phyloP scores from a whole-genome alignment of 495 filamentous ascomycete species.

The Symbiotaphrina buchneri region DNA sequence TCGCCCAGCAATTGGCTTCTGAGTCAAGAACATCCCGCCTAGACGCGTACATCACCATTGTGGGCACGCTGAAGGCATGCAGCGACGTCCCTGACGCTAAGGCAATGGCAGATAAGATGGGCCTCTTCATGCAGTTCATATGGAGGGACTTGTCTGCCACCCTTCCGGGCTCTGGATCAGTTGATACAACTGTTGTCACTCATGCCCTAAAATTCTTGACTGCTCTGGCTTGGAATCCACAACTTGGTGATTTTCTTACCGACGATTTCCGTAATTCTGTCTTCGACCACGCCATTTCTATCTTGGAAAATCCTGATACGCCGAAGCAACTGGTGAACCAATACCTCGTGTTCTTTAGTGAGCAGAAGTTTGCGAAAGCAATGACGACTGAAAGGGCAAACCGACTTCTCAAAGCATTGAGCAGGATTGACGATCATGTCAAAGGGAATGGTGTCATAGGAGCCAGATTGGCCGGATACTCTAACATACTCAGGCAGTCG shows the following conservation, averaged over 20 bases:
- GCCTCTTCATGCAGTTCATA: constrained; percentile 51
- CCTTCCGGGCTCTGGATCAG: constrained; percentile 18
- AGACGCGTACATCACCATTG: constrained; percentile 72
- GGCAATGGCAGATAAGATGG: constrained; percentile 52
- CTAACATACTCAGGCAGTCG: constrained; percentile 44
- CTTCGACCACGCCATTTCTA: constrained; percentile 51
- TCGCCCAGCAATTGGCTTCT: constrained; percentile 53
- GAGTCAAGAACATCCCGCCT: constrained; percentile 40
- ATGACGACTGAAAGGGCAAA: constrained; percentile 47
- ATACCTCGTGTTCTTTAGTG: constrained; percentile 52
- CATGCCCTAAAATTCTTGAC: constrained; percentile 55
- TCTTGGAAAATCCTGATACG: constrained; percentile 33
- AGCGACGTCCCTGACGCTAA: constrained; percentile 43
- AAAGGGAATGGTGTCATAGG: constrained; percentile 56
- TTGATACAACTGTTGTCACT: constrained; percentile 41
- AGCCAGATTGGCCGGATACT: constrained; percentile 54
- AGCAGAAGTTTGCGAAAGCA: constrained; percentile 55
- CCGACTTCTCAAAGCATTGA: constrained; percentile 41
- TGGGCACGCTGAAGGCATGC: constrained; percentile 52
- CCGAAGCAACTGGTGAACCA: constrained; percentile 60
- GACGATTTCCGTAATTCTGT: constrained; percentile 62
- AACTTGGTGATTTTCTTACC: constrained; percentile 36
- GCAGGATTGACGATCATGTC: constrained; percentile 46
- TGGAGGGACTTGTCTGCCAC: constrained; percentile 48
- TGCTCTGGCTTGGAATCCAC: constrained; percentile 44